phyloP scores from a whole-genome alignment of 164 flowering plant species.

The Euptelea pleiosperma region DNA sequence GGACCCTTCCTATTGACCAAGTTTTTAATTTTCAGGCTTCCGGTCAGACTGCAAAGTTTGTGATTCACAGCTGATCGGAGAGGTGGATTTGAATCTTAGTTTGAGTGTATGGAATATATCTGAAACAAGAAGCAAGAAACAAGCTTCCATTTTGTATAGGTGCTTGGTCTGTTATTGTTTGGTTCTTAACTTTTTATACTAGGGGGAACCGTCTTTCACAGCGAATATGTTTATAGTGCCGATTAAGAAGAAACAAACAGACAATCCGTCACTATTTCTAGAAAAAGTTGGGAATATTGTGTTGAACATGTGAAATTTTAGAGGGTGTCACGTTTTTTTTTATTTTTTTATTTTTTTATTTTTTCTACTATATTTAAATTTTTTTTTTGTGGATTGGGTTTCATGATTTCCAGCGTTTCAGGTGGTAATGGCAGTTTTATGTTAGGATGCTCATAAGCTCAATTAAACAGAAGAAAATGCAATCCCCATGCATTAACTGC shows the following conservation, averaged over 20 bases:
- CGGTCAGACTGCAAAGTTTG: conserved; percentile 29
- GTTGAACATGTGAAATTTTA: too few relatives aligned
- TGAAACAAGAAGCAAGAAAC: neutral
- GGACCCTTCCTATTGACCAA: neutral
- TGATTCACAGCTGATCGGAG: conserved; percentile 18
- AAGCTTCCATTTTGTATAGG: conserved; percentile 14
- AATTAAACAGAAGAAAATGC: too few relatives aligned
- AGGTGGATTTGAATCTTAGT: neutral
- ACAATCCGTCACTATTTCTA: neutral
- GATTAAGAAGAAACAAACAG: neutral
- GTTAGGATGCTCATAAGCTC: too few relatives aligned
- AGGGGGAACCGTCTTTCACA: neutral
- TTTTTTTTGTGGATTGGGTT: too few relatives aligned
- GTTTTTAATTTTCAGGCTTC: conserved; percentile 30
- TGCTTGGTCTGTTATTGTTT: neutral
- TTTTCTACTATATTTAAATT: too few relatives aligned
- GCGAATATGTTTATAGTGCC: neutral
- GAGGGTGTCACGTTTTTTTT: too few relatives aligned
- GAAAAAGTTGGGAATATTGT: too few relatives aligned
- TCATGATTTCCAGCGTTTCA: too few relatives aligned
- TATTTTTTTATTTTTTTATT: too few relatives aligned
- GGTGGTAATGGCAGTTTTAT: too few relatives aligned
- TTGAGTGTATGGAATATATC: conserved; percentile 8
- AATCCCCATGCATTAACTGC: too few relatives aligned
- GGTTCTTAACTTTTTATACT: conserved; percentile 5